Conservation (phyloP, 208 protist species). For the Phytomonas francai region DNA sequence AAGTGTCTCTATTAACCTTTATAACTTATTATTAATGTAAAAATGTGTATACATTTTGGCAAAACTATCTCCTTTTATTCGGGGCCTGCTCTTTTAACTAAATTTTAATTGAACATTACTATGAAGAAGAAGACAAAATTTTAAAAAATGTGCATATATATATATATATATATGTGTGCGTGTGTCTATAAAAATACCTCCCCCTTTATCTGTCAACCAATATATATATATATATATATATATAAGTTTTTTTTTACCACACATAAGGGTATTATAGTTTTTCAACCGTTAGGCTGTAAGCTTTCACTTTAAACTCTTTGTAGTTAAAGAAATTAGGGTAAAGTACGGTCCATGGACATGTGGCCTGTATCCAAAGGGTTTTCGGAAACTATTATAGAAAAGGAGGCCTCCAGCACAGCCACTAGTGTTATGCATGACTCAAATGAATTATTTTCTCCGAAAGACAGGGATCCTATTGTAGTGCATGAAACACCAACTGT, state of each 20-base stretch:
- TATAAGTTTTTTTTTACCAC: neutral
- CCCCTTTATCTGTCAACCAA: neutral
- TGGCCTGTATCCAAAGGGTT: neutral
- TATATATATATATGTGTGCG: neutral
- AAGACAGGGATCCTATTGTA: neutral
- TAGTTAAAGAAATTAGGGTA: neutral
- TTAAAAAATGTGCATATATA: slow-evolving; percentile 1
- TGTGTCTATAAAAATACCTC: neutral
- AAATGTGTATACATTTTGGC: neutral
- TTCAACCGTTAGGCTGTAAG: neutral
- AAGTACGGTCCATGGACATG: neutral
- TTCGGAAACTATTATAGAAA: neutral
- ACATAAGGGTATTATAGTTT: neutral
- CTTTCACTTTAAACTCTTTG: neutral
- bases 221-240: neutral
- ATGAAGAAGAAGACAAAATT: neutral
- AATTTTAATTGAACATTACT: neutral
- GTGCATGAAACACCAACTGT: neutral
- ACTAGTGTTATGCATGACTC: neutral
- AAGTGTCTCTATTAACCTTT: neutral
- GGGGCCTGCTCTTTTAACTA: neutral
- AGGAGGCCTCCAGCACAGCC: neutral
- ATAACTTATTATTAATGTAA: neutral
- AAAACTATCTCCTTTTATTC: neutral
- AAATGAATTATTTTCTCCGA: neutral